Conservation (phyloP, 139 green algal species). For the Chlamydomonas sp. region DNA sequence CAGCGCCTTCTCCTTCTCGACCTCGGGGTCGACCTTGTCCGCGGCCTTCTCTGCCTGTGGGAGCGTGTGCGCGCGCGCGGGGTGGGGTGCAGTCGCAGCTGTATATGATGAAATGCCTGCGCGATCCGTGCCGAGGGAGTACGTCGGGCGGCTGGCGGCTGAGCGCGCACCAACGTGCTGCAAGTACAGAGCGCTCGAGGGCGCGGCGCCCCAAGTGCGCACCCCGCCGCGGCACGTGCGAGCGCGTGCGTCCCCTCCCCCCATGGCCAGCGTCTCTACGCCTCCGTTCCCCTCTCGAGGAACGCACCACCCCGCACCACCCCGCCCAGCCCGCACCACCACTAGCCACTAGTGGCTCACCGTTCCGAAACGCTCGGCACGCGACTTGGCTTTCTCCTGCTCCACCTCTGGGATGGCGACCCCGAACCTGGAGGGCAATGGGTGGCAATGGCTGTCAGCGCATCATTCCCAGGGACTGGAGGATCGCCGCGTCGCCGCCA, state of each 20-base stretch:
- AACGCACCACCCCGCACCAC: background rate
- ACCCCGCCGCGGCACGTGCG: no score
- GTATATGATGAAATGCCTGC: background rate
- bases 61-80: background rate
- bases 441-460: background rate
- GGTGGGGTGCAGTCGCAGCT: background rate
- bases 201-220: background rate
- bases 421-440: constrained; percentile 22
- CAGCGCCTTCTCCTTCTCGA: constrained; percentile 37
- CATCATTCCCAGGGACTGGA: background rate
- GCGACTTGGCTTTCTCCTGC: constrained; percentile 18
- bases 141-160: no score
- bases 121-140: no score
- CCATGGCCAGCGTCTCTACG: no score
- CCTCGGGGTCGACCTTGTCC: constrained; percentile 14
- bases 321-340: background rate
- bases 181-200: background rate
- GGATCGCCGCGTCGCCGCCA: background rate
- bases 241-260: no score
- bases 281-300: no score
- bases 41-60: background rate
- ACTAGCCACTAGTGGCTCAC: background rate
- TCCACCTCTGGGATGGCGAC: constrained; percentile 17
- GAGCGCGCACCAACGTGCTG: no score
- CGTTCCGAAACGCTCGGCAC: constrained; percentile 23